Percentiles rank a stretch among this genome's conserved stretches.
Evolutionary conservation across 129 eudicot species (phyloP).

Genomic region (Apium graveolens): DNA sequence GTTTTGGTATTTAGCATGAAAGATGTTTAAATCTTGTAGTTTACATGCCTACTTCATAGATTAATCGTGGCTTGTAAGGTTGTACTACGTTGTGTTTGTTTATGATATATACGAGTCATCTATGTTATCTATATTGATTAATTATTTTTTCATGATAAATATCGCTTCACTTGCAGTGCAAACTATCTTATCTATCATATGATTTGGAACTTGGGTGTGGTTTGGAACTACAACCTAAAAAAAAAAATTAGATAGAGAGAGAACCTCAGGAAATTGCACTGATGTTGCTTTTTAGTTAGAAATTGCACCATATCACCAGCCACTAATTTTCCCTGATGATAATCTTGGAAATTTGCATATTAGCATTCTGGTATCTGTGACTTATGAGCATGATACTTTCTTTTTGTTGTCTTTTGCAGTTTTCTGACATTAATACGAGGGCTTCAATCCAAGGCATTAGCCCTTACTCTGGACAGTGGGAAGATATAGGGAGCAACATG

Average conservation of each 20-base stretch:
- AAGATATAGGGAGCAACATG: constrained; percentile 61
- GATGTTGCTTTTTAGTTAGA: neutral
- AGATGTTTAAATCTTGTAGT: neutral
- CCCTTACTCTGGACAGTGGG: constrained; percentile 63
- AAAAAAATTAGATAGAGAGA: too few relatives aligned
- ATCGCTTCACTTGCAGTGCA: neutral
- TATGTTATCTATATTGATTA: too few relatives aligned
- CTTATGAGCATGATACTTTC: neutral
- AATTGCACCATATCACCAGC: neutral
- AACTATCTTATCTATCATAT: neutral
- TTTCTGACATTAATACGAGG: too few relatives aligned
- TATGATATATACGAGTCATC: too few relatives aligned
- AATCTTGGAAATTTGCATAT: neutral
- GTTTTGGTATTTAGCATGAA: neutral
- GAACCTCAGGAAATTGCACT: neutral
- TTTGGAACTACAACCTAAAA: neutral
- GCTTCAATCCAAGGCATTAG: constrained; percentile 70
- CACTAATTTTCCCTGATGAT: neutral
- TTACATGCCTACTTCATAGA: neutral
- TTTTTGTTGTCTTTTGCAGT: too few relatives aligned
- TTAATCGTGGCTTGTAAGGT: neutral
- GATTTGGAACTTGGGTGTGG: neutral
- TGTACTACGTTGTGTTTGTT: neutral
- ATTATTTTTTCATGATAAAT: too few relatives aligned
- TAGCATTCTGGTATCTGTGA: neutral